Evolutionary conservation across 139 green algal species (phyloP), one percentile per base, ranked within the genome.

Genomic region (Diplosphaera chodatii): DNA sequence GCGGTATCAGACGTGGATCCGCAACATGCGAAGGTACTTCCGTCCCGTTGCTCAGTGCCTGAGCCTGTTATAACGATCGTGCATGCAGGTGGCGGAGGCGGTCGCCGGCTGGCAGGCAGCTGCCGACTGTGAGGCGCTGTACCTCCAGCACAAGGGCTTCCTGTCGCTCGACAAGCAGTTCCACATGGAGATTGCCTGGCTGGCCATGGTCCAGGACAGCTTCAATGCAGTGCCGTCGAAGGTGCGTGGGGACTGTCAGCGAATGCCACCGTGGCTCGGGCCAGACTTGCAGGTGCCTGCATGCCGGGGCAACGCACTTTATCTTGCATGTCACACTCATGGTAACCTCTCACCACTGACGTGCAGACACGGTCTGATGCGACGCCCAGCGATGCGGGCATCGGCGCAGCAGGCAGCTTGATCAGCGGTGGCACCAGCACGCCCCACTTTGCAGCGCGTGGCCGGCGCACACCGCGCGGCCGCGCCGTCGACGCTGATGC

Each of bases 91-190:
- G 21, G 72, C 76, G 23, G 22, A 40, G 16, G 32, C 59, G 1
- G 69, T 84, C 31, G 79, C 76, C 63, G 48, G 25, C 27, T 37
- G 31, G 32, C 40, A 28, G 18, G 0, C 41, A 18, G 64, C 64
- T 22, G 64, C 33, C 29, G 64, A 68, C 0, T 88, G 85, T 32
- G 83, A 86, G 71, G 64, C 70, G 21, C 75, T 91, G 37, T 74
- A 69, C 30, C 65, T 63, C 30, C 66, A 80, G 59, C 76, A 88
- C 66, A 40, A 74, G 2, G 66, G 75, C 29, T 89, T 88, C 40
- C 68, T 91, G 27, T 72, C 71, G 25, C 72, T 91, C 16, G 67
- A 78, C 20, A 37, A 64, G 0, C 69, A 71, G 59, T 67, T 73
- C 4, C 76, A 78, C 28, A 59, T 81, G 1, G 77, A 82, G 21